Percentiles rank a stretch among this genome's conserved stretches.
Evolutionary conservation across 441 rosid species (phyloP).

Genomic region (Monsonia emarginata): DNA sequence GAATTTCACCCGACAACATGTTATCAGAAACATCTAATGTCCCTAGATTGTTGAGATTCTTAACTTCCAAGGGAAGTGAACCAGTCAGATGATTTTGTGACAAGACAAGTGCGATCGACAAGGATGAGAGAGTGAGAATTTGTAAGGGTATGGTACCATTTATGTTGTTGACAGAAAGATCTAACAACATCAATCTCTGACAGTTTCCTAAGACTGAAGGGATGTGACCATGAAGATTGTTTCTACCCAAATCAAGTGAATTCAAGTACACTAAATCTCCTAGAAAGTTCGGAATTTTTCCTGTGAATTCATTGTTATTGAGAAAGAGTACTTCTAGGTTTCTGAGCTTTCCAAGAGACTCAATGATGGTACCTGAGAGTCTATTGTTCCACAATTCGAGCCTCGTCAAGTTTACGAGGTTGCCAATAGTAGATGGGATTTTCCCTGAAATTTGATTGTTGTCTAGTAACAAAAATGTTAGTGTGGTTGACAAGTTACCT

Average conservation of each 20-base stretch:
- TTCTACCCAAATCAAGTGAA: neutral
- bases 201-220: conserved; percentile 17
- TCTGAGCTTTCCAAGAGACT: neutral
- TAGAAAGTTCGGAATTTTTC: conserved; percentile 3
- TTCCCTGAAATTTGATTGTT: conserved; percentile 8
- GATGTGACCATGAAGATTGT: conserved; percentile 8
- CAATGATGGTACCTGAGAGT: neutral
- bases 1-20: conserved; percentile 18
- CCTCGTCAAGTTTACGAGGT: conserved; percentile 7
- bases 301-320: conserved; percentile 1
- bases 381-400: neutral
- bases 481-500: conserved; percentile 16
- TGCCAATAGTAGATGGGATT: conserved; percentile 7
- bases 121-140: conserved; percentile 3
- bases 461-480: neutral
- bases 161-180: conserved; percentile 17
- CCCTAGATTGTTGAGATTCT: neutral
- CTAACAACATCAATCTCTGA: neutral
- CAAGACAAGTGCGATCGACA: neutral
- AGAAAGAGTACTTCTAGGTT: neutral
- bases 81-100: conserved; percentile 10
- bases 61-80: conserved; percentile 14
- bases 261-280: neutral
- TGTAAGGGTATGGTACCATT: conserved; percentile 16
- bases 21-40: conserved; percentile 9